Conservation (phyloP, 768 basidiomycete species). For the Mycena galopus region DNA sequence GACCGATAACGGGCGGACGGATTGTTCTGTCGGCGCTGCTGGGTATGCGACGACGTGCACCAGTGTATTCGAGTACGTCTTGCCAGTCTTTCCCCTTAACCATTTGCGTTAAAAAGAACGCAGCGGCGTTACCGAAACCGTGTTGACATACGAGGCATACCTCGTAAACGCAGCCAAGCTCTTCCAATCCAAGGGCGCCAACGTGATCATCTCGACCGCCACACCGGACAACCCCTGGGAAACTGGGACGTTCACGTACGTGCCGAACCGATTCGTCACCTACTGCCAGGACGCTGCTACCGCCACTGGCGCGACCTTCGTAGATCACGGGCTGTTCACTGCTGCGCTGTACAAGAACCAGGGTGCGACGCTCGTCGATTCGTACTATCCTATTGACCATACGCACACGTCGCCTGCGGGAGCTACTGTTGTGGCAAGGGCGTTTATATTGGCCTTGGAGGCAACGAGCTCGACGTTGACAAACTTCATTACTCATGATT, state of each 20-base stretch:
- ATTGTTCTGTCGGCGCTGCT: not conserved
- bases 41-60: conserved; percentile 11
- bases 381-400: conserved; percentile 8
- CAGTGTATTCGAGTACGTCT: conserved; percentile 1
- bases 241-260: conserved; percentile 4
- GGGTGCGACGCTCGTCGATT: not conserved
- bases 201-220: conserved; percentile 12
- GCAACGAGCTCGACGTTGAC: conserved; percentile 9
- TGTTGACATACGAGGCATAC: conserved; percentile 14
- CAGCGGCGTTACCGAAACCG: conserved; percentile 15
- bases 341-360: conserved; percentile 1
- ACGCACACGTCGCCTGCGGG: conserved; percentile 14
- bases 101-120: not conserved
- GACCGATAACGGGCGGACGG: conserved; percentile 40
- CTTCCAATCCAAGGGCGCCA: conserved; percentile 16
- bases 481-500: conserved; percentile 18
- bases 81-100: not conserved
- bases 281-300: conserved; percentile 17
- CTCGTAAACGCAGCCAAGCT: conserved; percentile 16
- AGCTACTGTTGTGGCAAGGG: conserved; percentile 5
- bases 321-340: conserved; percentile 7
- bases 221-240: conserved; percentile 14
- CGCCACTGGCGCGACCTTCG: conserved; percentile 14
- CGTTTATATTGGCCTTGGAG: conserved; percentile 15
- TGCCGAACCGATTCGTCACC: conserved; percentile 2